Evolutionary conservation across 192 early-diverging fungal species (phyloP).

Genomic region (Geranomyces variabilis): DNA sequence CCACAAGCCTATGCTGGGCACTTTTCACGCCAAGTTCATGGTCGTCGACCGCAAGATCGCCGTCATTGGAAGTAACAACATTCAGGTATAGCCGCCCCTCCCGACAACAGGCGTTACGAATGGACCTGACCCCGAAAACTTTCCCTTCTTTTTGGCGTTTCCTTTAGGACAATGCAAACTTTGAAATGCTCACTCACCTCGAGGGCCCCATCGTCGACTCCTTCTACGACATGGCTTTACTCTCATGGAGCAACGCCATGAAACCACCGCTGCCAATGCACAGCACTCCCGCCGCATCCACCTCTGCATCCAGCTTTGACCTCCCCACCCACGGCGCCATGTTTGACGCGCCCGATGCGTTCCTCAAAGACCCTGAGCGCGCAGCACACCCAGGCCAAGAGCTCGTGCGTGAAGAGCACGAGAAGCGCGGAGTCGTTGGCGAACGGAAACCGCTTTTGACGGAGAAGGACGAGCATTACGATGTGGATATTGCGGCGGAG

Average conservation of each 20-base stretch:
- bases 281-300: not conserved
- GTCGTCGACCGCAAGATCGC: not conserved
- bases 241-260: not conserved
- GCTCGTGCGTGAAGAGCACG: not conserved
- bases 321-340: not conserved
- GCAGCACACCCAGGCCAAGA: not conserved
- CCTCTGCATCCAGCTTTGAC: not conserved
- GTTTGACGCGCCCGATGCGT: not conserved
- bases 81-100: not conserved
- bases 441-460: not conserved
- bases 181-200: too few relatives aligned
- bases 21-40: constrained; percentile 7
- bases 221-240: too few relatives aligned
- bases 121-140: too few relatives aligned
- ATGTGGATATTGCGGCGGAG: not conserved
- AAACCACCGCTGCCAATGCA: not conserved
- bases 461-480: not conserved
- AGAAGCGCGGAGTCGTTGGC: not conserved
- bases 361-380: not conserved
- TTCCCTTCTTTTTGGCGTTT: too few relatives aligned
- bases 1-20: not conserved
- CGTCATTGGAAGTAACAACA: constrained; percentile 1
- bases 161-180: too few relatives aligned
- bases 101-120: not conserved
- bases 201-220: too few relatives aligned